Evolutionary conservation across 352 stramenopile genomes (phyloP), one percentile per base, ranked within the genome.

Genomic region (Discostella stelligera): DNA sequence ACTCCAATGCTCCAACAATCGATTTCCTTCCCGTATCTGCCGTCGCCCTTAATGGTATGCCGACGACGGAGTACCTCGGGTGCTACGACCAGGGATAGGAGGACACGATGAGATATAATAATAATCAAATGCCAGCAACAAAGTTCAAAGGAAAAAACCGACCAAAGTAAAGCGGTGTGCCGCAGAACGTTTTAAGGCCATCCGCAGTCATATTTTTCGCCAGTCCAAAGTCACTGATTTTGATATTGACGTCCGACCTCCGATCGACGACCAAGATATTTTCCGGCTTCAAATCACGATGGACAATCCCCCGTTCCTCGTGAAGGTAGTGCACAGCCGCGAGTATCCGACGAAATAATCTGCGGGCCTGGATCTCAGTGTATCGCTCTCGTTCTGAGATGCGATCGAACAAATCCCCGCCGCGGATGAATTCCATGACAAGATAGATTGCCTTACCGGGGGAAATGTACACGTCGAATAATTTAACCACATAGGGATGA

Each of bases 321-420:
- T 94, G 89, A 7, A 91, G 61, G 59, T 92, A 90, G 66, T 90
- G 58, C 23, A 94, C 58, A 0, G 86, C 89, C 16, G 63, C 66
- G 8, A 93, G 68, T n/a, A 93, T 67, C 21, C 88, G 74, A 59
- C 84, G 67, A 71, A 92, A 89, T 10, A 88, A 52, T 32, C 77
- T 49, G 21, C 86, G 74, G 6, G 96, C 95, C 71, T 98, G 95
- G n/a, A 94, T 87, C 74, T 98, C 96, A 5, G 91, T 95, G 81
- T 98, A 98, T 56, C 87, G 93, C 65, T 94, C 94, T 30, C 92
- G 93, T 53, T 96, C 91, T 0, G 98, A 95, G 72, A 99, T 98
- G 3, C 94, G 90, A 84, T 98, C 97, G 84, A 98, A 99, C 5
- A 99, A 80, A 75, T 99, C 96, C 14, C 97, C 96, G n/a, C 96